Percentiles rank a stretch among this genome's conserved stretches.
Conservation (phyloP, 2,329 filamentous ascomycete species). For the Berkeleyomyces basicola region DNA sequence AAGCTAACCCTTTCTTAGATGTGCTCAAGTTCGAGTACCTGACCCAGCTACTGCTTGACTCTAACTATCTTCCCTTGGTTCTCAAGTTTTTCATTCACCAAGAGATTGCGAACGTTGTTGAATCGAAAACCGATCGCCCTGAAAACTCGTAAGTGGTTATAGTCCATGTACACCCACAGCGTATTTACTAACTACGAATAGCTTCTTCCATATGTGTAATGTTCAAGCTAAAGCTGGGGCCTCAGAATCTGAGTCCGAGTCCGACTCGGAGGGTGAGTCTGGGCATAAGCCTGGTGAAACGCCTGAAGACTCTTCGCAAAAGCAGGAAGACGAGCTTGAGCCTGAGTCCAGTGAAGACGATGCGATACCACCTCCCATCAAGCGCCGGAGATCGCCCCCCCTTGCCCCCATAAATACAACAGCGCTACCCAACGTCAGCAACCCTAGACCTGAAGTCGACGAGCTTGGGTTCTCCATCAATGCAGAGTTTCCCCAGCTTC, state of each 20-base stretch:
- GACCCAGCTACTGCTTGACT: slow-evolving; percentile 82
- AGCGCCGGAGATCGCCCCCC: slow-evolving; percentile 35
- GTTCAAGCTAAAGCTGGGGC: slow-evolving; percentile 34
- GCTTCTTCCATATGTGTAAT: slow-evolving; percentile 86
- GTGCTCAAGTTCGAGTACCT: slow-evolving; percentile 92
- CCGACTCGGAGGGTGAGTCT: neutral
- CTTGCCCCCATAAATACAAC: slow-evolving; percentile 20
- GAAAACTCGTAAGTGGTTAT: slow-evolving; percentile 52
- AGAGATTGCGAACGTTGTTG: slow-evolving; percentile 79
- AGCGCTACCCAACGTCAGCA: neutral
- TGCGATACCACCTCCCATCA: slow-evolving; percentile 69
- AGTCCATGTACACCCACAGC: neutral
- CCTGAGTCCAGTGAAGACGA: slow-evolving; percentile 50
- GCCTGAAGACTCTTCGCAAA: neutral
- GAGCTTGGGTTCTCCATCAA: slow-evolving; percentile 70
- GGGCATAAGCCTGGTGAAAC: neutral
- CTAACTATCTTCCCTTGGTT: slow-evolving; percentile 83
- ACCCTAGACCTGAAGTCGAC: slow-evolving; percentile 48
- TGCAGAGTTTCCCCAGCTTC: slow-evolving; percentile 46
- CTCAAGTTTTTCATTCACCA: slow-evolving; percentile 89
- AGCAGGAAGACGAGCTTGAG: neutral
- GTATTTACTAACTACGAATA: slow-evolving; percentile 22
- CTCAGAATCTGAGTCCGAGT: slow-evolving; percentile 7
- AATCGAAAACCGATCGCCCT: slow-evolving; percentile 66
- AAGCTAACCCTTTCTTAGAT: slow-evolving; percentile 29